Conservation (phyloP, 805 yeast genomes). For the Jamesozyma jinghongensis region DNA sequence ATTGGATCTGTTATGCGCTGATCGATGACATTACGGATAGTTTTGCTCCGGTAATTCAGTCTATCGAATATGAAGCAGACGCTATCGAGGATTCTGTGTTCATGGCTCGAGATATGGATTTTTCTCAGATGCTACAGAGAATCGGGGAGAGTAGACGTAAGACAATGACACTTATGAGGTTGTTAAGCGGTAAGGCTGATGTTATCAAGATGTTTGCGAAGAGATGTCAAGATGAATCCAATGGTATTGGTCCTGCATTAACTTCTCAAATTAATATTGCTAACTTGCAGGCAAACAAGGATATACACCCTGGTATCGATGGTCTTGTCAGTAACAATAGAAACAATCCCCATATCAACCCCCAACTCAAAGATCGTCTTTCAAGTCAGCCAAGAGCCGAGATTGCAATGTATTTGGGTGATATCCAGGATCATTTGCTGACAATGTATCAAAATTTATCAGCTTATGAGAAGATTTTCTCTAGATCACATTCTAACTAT, state of each 20-base stretch:
- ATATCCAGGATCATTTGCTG: conserved; percentile 93
- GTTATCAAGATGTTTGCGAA: conserved; percentile 94
- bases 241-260: conserved; percentile 35
- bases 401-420: conserved; percentile 85
- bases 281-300: conserved; percentile 21
- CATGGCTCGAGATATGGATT: conserved; percentile 64
- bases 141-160: conserved; percentile 86
- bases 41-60: conserved; percentile 71
- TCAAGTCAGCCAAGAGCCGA: conserved; percentile 61
- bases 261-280: conserved; percentile 35
- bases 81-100: conserved; percentile 77
- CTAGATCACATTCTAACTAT: conserved; percentile 85
- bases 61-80: conserved; percentile 72
- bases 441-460: conserved; percentile 89
- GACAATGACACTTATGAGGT: conserved; percentile 86
- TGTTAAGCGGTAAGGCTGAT: conserved; percentile 89
- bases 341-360: neutral
- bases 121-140: conserved; percentile 63
- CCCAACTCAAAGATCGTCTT: neutral
- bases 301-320: neutral
- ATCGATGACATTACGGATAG: conserved; percentile 82
- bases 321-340: neutral
- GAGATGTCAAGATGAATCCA: conserved; percentile 68
- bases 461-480: conserved; percentile 87
- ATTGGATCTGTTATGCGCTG: conserved; percentile 75